Evolutionary conservation across 1,284 basidiomycete species (phyloP).

Genomic region (Ustilago nuda): DNA sequence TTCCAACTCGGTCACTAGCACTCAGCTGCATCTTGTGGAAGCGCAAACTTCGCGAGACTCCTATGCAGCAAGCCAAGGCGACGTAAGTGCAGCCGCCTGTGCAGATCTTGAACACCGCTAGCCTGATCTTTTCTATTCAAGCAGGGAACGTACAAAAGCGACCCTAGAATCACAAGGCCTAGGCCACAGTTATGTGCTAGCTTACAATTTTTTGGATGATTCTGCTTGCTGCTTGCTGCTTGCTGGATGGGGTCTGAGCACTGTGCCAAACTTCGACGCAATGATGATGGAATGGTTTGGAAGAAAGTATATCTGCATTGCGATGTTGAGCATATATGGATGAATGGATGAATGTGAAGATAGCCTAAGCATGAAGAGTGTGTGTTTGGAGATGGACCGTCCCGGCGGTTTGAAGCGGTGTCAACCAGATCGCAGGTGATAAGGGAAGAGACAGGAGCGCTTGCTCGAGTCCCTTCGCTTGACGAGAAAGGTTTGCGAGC

Average conservation of each 20-base stretch:
- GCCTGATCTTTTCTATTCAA: background rate
- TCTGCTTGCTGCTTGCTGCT: background rate
- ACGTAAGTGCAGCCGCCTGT: background rate
- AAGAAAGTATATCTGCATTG: background rate
- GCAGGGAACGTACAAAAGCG: background rate
- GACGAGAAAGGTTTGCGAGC: background rate
- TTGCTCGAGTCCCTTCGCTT: background rate
- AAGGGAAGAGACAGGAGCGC: slow-evolving; percentile 15
- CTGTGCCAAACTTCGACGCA: background rate
- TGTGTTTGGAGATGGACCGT: background rate
- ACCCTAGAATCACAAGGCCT: background rate
- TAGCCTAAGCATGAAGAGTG: background rate
- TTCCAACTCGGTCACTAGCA: background rate
- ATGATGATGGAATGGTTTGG: background rate
- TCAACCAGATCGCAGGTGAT: background rate
- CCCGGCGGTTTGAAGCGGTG: background rate
- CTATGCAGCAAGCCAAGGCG: background rate
- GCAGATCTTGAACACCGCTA: background rate
- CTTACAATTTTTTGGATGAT: background rate
- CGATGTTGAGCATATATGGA: background rate
- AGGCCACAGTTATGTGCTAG: background rate
- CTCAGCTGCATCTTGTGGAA: background rate
- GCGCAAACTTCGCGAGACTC: background rate
- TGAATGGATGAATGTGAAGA: background rate
- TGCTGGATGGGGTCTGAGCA: background rate